A percentile compares a stretch with the other conserved stretches of the same genome.
These are phyloP conservation scores for Aspergillaceae sp. DNA, from an alignment of 2,329 filamentous ascomycete species.

Conservation along the genomic window DNA sequence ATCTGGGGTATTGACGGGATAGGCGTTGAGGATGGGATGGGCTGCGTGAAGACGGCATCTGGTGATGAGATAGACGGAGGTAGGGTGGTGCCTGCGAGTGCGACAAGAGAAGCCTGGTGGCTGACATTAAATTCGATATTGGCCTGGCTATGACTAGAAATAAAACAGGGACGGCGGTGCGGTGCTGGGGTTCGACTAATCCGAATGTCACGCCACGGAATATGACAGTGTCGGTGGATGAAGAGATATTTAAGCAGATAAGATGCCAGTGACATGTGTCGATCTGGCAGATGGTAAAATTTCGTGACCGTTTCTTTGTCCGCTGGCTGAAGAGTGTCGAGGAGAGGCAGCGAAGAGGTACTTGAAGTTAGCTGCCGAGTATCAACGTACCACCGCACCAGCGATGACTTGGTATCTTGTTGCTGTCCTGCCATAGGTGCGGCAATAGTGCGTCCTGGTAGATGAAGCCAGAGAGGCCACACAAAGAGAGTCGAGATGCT, in stretches of 20 bases:
- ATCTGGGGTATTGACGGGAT: constrained; percentile 31
- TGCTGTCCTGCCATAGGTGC: not conserved
- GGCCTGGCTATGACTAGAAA: constrained; percentile 23
- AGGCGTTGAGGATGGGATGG: constrained; percentile 5
- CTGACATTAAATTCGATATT: constrained; percentile 56
- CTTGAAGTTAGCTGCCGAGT: constrained; percentile 26
- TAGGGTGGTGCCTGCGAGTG: constrained; percentile 43
- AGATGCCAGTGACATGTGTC: constrained; percentile 53
- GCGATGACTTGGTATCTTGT: constrained; percentile 3
- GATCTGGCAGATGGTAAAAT: constrained; percentile 48
- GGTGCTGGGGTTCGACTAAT: constrained; percentile 45
- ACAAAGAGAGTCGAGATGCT: not conserved
- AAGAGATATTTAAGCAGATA: constrained; percentile 54
- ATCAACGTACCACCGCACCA: constrained; percentile 39
- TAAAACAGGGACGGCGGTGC: constrained; percentile 46
- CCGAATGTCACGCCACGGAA: constrained; percentile 50
- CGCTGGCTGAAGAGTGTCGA: constrained; percentile 32
- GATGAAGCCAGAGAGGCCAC: too few species aligned
- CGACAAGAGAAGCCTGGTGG: constrained; percentile 56
- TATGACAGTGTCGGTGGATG: constrained; percentile 45
- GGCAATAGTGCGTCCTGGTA: too few species aligned
- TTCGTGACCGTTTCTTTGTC: constrained; percentile 44
- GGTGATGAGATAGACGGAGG: constrained; percentile 4
- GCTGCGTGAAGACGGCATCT: constrained; percentile 1
- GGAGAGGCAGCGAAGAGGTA: constrained; percentile 27